Evolutionary conservation across 1,284 basidiomycete species (phyloP).

Genomic region (Ustilago xerochloae): DNA sequence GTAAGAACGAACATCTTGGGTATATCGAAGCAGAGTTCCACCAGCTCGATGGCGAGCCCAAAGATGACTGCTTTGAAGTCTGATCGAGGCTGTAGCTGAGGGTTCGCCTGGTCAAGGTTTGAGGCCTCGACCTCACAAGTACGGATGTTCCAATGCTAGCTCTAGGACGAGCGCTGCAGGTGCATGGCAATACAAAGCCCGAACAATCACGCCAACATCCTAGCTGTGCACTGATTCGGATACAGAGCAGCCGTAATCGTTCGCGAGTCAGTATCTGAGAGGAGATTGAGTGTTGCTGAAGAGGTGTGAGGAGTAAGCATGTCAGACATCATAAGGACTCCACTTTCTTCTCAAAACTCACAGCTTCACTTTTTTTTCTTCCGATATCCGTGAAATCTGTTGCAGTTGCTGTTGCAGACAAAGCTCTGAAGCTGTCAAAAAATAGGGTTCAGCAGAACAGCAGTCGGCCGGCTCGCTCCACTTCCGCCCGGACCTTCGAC

Average conservation of each 20-base stretch:
- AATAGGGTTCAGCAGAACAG: constrained; percentile 18
- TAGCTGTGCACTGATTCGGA: not conserved
- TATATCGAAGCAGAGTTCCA: not conserved
- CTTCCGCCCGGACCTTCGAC: constrained; percentile 28
- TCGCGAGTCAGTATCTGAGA: not conserved
- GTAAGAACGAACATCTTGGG: constrained; percentile 57
- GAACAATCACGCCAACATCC: constrained; percentile 10
- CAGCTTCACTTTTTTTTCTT: constrained; percentile 11
- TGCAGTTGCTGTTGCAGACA: too few species aligned
- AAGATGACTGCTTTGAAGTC: not conserved
- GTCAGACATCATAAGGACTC: constrained; percentile 7
- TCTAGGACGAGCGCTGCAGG: not conserved
- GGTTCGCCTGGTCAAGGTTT: too few species aligned
- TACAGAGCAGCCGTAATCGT: not conserved
- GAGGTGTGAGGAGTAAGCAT: not conserved
- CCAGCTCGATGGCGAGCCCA: too few species aligned
- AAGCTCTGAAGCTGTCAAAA: not conserved
- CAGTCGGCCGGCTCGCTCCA: constrained; percentile 20
- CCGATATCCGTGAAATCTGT: constrained; percentile 31
- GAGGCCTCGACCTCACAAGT: not conserved
- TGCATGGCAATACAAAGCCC: not conserved
- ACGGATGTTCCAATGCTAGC: not conserved
- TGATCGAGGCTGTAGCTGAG: too few species aligned
- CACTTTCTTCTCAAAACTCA: constrained; percentile 17
- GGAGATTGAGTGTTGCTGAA: not conserved